Evolutionary conservation across 768 basidiomycete species (phyloP).

Genomic region (Chalciporus sphaerocephalus): DNA sequence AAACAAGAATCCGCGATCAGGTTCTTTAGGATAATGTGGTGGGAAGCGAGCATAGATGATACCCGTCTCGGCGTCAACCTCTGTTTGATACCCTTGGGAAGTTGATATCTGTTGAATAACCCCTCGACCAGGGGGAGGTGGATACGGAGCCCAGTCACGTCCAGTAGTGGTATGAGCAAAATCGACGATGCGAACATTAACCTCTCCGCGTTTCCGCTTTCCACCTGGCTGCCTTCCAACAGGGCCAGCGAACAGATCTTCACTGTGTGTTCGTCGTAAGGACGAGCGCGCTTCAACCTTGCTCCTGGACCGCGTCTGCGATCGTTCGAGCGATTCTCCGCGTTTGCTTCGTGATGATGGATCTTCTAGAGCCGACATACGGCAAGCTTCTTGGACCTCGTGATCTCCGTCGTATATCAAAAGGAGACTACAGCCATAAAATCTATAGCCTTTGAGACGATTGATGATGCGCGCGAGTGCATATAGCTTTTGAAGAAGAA

Average conservation of each 20-base stretch:
- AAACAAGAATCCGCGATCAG: slow-evolving; percentile 92
- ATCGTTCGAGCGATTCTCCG: slow-evolving; percentile 72
- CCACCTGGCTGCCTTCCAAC: slow-evolving; percentile 57
- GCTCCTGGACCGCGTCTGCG: slow-evolving; percentile 37
- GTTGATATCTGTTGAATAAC: slow-evolving; percentile 46
- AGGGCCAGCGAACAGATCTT: slow-evolving; percentile 70
- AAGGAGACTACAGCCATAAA: slow-evolving; percentile 95
- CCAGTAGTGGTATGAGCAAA: slow-evolving; percentile 99
- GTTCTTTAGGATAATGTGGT: slow-evolving; percentile 82
- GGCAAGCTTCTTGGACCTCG: slow-evolving; percentile 77
- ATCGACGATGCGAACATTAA: slow-evolving; percentile 95
- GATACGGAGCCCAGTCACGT: slow-evolving; percentile 75
- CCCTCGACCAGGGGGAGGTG: slow-evolving; percentile 40
- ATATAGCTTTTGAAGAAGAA: slow-evolving; percentile 86
- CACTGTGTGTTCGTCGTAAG: slow-evolving; percentile 73
- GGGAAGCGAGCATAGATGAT: slow-evolving; percentile 90
- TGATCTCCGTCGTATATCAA: slow-evolving; percentile 96
- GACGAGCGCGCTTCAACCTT: slow-evolving; percentile 39
- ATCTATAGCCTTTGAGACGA: slow-evolving; percentile 90
- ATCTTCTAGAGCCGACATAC: slow-evolving; percentile 56
- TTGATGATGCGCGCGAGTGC: slow-evolving; percentile 89
- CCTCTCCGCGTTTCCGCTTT: slow-evolving; percentile 81
- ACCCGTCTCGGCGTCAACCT: slow-evolving; percentile 78
- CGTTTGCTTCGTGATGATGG: slow-evolving; percentile 65
- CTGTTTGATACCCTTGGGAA: slow-evolving; percentile 74